Percentiles rank a stretch among this genome's conserved stretches.
These are phyloP conservation scores for Ophidiomyces ophidiicola DNA, from an alignment of 2,329 filamentous ascomycete genomes.

Conservation along the genomic window DNA sequence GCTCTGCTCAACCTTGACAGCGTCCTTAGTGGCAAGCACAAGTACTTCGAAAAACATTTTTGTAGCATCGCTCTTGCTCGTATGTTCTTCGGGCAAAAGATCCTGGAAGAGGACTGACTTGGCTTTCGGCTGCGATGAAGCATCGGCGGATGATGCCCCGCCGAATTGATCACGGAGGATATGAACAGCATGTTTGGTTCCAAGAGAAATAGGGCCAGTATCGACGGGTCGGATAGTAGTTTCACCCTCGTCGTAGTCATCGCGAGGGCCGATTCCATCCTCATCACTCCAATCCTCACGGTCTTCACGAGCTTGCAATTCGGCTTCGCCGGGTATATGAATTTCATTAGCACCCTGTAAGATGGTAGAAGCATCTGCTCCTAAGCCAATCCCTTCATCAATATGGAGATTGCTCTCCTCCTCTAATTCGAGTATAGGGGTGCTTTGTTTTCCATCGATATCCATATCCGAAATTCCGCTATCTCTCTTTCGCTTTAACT, in stretches of 20 bases:
- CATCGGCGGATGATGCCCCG: slow-evolving; percentile 46
- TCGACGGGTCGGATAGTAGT: slow-evolving; percentile 68
- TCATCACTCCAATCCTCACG: slow-evolving; percentile 36
- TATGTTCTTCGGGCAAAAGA: slow-evolving; percentile 67
- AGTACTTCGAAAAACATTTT: slow-evolving; percentile 99
- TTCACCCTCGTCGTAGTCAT: slow-evolving; percentile 68
- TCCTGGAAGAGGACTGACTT: slow-evolving; percentile 78
- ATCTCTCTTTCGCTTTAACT: slow-evolving; percentile 88
- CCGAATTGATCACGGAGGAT: slow-evolving; percentile 83
- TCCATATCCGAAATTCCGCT: slow-evolving; percentile 73
- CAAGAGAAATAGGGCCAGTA: slow-evolving; percentile 73
- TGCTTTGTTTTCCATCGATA: slow-evolving; percentile 54
- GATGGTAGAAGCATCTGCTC: slow-evolving; percentile 28
- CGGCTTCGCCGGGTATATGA: slow-evolving; percentile 51
- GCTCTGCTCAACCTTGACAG: slow-evolving; percentile 87
- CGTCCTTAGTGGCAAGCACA: slow-evolving; percentile 93
- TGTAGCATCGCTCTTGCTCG: slow-evolving; percentile 79
- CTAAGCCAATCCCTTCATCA: slow-evolving; percentile 43
- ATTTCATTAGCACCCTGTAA: slow-evolving; percentile 45
- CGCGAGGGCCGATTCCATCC: slow-evolving; percentile 36
- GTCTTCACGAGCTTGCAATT: slow-evolving; percentile 21
- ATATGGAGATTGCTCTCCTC: slow-evolving; percentile 46
- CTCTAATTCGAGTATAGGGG: slow-evolving; percentile 47
- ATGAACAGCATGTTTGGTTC: slow-evolving; percentile 92
- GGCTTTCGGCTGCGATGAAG: slow-evolving; percentile 60